Conservation (phyloP, 208 protist species). For the Trypanosoma theileri region DNA sequence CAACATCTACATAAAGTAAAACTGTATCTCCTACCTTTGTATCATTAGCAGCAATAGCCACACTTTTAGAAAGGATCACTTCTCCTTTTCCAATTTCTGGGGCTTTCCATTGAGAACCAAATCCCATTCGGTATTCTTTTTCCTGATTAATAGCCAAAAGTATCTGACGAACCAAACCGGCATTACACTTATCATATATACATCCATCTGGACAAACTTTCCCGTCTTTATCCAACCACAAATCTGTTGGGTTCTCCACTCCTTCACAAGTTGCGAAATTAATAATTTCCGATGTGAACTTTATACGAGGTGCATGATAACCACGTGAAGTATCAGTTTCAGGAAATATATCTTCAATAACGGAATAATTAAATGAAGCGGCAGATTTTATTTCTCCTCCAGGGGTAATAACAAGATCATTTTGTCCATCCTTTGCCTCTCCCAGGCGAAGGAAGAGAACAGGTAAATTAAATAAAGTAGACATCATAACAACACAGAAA, state of each 20-base stretch:
- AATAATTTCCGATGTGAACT: not conserved
- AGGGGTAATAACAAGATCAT: constrained; percentile 50
- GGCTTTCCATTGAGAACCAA: constrained; percentile 8
- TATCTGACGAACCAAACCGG: not conserved
- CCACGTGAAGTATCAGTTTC: constrained; percentile 5
- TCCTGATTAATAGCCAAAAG: constrained; percentile 19
- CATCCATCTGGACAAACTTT: constrained; percentile 7
- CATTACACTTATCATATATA: constrained; percentile 4
- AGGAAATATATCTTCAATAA: constrained; percentile 29
- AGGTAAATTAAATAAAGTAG: constrained; percentile 59
- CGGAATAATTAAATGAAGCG: constrained; percentile 54
- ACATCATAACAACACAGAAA: constrained; percentile 53
- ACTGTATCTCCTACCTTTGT: constrained; percentile 34
- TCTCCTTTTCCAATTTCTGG: constrained; percentile 20
- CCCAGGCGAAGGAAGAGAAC: constrained; percentile 67
- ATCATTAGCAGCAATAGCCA: constrained; percentile 20
- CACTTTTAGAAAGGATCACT: constrained; percentile 17
- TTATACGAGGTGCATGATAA: constrained; percentile 27
- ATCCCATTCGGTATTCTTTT: constrained; percentile 31
- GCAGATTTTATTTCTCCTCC: constrained; percentile 34
- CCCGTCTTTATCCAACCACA: constrained; percentile 10
- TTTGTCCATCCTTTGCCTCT: constrained; percentile 37
- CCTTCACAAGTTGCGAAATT: constrained; percentile 18
- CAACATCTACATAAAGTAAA: constrained; percentile 23
- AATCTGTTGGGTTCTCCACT: not conserved